These are phyloP conservation scores for Oxyria digyna DNA, from an alignment of 148 eudicot species.

Conservation along the genomic window DNA sequence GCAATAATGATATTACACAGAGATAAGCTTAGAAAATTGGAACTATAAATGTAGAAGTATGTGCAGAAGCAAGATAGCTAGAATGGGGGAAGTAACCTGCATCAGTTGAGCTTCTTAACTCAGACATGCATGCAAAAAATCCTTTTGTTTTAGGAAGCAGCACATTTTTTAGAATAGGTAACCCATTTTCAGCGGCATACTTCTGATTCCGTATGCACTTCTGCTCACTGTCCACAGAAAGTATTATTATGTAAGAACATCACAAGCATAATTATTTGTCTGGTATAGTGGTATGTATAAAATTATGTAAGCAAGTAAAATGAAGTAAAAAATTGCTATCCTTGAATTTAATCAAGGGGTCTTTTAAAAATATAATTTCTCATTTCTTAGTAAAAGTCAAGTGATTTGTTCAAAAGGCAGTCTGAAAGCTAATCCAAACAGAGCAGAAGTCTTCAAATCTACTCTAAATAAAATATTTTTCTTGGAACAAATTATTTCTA, in stretches of 20 bases:
- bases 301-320: not conserved
- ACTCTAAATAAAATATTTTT: not conserved
- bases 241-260: not conserved
- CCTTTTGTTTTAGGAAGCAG: slow-evolving; percentile 89
- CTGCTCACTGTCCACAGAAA: slow-evolving; percentile 42
- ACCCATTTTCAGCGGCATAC: slow-evolving; percentile 66
- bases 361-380: not conserved
- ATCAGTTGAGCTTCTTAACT: slow-evolving; percentile 56
- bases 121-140: slow-evolving; percentile 53
- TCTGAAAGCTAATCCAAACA: slow-evolving; percentile 3
- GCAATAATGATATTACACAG: not conserved
- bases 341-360: not conserved
- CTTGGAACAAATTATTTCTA: not conserved
- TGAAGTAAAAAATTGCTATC: not conserved
- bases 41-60: not conserved
- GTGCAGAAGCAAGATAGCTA: not conserved
- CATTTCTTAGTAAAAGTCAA: not conserved
- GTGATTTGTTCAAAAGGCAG: not conserved
- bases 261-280: not conserved
- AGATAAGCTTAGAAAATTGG: not conserved
- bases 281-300: too few relatives aligned
- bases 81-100: slow-evolving; percentile 42
- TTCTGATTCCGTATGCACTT: slow-evolving; percentile 68
- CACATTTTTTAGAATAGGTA: slow-evolving; percentile 67
- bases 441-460: not conserved